Evolutionary conservation across 1,139 yeast genomes (phyloP).

Genomic region (Diutina rugosa): DNA sequence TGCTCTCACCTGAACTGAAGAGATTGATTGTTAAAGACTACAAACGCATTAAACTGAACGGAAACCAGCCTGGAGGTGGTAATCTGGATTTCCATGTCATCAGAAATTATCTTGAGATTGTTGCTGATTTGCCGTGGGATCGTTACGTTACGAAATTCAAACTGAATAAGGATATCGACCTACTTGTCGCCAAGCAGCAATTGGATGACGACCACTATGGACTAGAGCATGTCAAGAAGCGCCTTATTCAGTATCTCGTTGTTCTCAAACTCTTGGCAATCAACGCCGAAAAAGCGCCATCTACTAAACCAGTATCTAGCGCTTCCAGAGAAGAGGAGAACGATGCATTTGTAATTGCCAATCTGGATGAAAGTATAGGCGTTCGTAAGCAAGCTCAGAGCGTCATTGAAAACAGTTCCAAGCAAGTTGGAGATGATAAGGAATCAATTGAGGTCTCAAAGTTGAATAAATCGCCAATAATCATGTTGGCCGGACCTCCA

Average conservation of each 20-base stretch:
- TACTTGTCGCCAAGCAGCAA: constrained; percentile 41
- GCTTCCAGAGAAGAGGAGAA: constrained; percentile 2
- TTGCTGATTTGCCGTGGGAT: constrained; percentile 59
- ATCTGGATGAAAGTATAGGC: constrained; percentile 20
- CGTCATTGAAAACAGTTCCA: constrained; percentile 12
- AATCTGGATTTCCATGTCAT: constrained; percentile 69
- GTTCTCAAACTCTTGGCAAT: not conserved
- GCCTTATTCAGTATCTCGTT: constrained; percentile 22
- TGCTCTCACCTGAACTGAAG: constrained; percentile 36
- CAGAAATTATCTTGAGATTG: constrained; percentile 57
- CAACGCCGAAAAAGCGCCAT: not conserved
- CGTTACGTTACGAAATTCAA: constrained; percentile 22
- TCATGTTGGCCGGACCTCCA: constrained; percentile 85
- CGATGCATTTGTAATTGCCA: constrained; percentile 21
- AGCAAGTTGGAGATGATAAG: constrained; percentile 2
- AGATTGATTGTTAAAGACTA: constrained; percentile 50
- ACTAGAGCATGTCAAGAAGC: constrained; percentile 63
- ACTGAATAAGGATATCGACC: constrained; percentile 34
- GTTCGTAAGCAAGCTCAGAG: constrained; percentile 17
- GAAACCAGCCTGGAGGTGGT: constrained; percentile 28
- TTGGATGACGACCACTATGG: constrained; percentile 81
- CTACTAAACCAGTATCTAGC: not conserved
- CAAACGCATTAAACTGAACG: constrained; percentile 33
- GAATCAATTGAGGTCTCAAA: constrained; percentile 17
- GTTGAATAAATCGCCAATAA: constrained; percentile 52